Base-by-base conservation (phyloP, 2,329 filamentous ascomycete species). In the Xylaria sp. region DNA sequence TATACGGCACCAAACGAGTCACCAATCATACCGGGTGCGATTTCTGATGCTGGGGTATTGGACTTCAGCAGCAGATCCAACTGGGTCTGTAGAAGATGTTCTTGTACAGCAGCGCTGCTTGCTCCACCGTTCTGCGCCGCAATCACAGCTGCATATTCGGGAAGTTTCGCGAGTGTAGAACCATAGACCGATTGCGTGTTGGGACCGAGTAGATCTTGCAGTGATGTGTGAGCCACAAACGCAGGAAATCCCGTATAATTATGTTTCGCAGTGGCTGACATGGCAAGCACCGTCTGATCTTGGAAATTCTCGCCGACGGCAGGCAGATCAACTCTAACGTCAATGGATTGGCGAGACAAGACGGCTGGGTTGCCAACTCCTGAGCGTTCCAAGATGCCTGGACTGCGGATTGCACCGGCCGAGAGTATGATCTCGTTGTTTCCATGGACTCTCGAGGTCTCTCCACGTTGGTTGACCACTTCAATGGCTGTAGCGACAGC, bases 361-460 rank as follows among this genome's bases (percentile, higher is more conserved):
- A 63, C 52, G 52, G 61, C 53, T 63, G 61, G 61, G 61, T 63
- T 63, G 61, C 61, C 61, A 28, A 63, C 52, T 48, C 61, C 61
- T 30, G 61, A 63, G 32, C 52, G 61, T 57, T 63, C 61, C 52
- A 63, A 48, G 41, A 63, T 63, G 61, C 25, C 61, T 57, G 61
- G 61, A 41, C 61, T 63, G 28, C 61, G 61, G 50, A 63, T 63
- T 63, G 61, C 61, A 48, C 61, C 61, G 9, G 61, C 61, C 53
- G 61, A 63, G 61, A 63, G 61, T 63, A 63, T 63, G 61, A 63
- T 63, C 50, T 63, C 61, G 28, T 58, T 57, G 41, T 63, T 63
- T 50, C n/a, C 61, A 46, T 57, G 52, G 52, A 63, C 41, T 63
- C 32, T 48, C 41, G 32, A 63, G 50, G 53, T 58, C 52, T 63